Evolutionary conservation across 2,329 filamentous ascomycete genomes (phyloP), one percentile per base, ranked within the genome.

Genomic region (Botrytis sinoallii): DNA sequence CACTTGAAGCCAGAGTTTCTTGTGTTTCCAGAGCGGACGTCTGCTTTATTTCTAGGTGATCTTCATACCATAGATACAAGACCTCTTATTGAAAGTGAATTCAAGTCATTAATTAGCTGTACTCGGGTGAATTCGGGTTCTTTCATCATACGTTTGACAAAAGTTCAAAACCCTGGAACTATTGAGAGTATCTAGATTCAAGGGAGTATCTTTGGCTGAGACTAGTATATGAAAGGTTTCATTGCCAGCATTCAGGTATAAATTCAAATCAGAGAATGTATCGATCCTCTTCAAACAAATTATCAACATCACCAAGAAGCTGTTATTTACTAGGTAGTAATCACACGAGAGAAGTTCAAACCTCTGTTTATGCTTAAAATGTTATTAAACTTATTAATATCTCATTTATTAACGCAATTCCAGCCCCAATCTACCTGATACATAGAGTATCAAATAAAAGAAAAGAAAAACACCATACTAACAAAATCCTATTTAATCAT

Each of bases 401-500:
- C 46, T 22, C 46, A 48, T 4, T 25, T 9, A 48, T 48, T 25
- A 12, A 48, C 0, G 22, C 9, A 25, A 12, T 25, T 25, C 1
- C 9, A 48, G 46, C 22, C 3, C 22, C 22, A n/a, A 5, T 2
- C 25, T 25, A n/a, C 8, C 8, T 6, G 9, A 25, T 25, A 25
- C 5, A 48, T 25, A 1, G 22, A 52, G 25, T 3, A 52, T n/a
- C 25, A 52, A 3, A 52, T 4, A 6, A 5, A 14, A 25, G 10
- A 1, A 48, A n/a, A n/a, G n/a, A 52, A 6, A n/a, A n/a, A 52
- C 48, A 14, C 10, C 4, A 14, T 14, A 14, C 22, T n/a, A n/a
- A 0, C 3, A 4, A 3, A 32, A 32, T 32, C 3, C 32, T 32
- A 1, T 6, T 10, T 14, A 3, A 52, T 14, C 0, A n/a, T 52